Base-by-base conservation (phyloP, 2,329 filamentous ascomycete species). In the Coniella lustricola region DNA sequence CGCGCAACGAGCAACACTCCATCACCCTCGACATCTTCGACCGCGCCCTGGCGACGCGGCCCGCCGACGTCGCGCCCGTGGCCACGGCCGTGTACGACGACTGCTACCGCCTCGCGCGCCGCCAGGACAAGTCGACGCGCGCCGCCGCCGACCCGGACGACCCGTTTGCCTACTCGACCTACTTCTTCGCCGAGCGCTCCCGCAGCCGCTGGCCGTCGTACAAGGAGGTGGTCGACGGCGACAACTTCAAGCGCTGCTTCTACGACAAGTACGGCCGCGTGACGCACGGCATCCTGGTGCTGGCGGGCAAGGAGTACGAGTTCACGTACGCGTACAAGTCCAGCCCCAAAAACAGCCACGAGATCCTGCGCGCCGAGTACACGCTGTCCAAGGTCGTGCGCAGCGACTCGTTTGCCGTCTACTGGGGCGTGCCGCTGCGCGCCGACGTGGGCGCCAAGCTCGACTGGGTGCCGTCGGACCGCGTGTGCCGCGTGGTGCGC, bases 261-360 rank as follows among this genome's bases (percentile, higher is more conserved):
- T 68, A 67, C 35, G 65, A 68, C 51, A 60, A 59, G 16, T 55
- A 62, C 25, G 64, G 65, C 2, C 58, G 65, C 20, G 60, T 66
- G 35, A 56, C 55, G 4, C 55, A 59, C 14, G 65, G 65, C 16
- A 59, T 58, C 14, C 50, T 65, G 25, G 53, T 55, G 3, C 53
- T 64, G 10, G 58, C 55, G 2, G 56, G 53, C 7, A 54, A 51
- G 2, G 58, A 61, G 42, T 65, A 63, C 39, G 59, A 61, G 1
- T 67, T 67, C 46, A 54, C 56, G 21, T 68, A 67, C 44, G 62
- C 62, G 36, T 67, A 67, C 56, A 64, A 65, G 47, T 55, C 59
- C 3, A 59, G 56, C 3, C 62, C 64, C 18, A 62, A 63, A 32
- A 58, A 56, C 3, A 62, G 56, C 50, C 51, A 60, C 20, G 63